Evolutionary conservation across 129 eudicot species (phyloP).

Genomic region (Helianthus tuberosus): DNA sequence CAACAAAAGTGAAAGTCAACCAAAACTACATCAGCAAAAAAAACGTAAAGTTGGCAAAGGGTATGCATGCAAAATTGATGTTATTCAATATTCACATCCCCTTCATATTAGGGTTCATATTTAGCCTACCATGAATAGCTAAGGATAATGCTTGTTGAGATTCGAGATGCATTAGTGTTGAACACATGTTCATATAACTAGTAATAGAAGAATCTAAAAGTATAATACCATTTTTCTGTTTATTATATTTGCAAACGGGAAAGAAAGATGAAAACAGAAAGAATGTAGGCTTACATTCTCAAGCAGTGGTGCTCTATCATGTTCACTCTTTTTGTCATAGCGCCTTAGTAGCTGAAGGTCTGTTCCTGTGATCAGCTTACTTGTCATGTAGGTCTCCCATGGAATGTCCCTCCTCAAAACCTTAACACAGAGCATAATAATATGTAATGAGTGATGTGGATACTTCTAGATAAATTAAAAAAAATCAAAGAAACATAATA

Average conservation of each 20-base stretch:
- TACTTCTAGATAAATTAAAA: background rate
- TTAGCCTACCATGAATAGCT: background rate
- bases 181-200: slow-evolving; percentile 4
- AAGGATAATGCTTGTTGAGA: background rate
- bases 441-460: background rate
- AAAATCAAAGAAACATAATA: slow-evolving; percentile 9
- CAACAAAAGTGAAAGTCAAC: no score
- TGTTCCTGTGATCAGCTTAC: slow-evolving; percentile 75
- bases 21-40: no score
- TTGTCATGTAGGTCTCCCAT: slow-evolving; percentile 92
- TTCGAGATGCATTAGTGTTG: background rate
- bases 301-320: slow-evolving; percentile 60
- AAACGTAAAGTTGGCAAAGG: background rate
- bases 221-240: slow-evolving; percentile 17
- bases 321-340: slow-evolving; percentile 71
- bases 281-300: slow-evolving; percentile 58
- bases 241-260: background rate
- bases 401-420: slow-evolving; percentile 86
- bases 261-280: slow-evolving; percentile 12
- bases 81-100: background rate
- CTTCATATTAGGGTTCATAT: background rate
- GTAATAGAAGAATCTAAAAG: slow-evolving; percentile 8
- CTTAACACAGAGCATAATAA: slow-evolving; percentile 31
- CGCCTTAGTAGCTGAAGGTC: slow-evolving; percentile 76
- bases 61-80: background rate